These are phyloP conservation scores for Naganishia friedmannii DNA, from an alignment of 768 basidiomycete species.

Conservation along the genomic window DNA sequence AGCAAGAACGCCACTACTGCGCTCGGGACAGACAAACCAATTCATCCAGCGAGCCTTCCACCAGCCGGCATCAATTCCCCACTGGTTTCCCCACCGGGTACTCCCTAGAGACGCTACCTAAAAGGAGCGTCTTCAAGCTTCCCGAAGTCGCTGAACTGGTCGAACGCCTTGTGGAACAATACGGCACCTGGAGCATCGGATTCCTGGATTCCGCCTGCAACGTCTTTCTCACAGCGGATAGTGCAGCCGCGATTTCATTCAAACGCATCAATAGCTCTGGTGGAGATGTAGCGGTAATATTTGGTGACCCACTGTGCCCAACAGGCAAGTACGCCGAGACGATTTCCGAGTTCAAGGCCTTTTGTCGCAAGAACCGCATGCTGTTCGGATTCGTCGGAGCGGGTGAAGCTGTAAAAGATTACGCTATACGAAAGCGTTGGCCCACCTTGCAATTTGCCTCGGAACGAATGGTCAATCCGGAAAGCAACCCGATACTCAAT, in stretches of 20 bases:
- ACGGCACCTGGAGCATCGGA: not conserved
- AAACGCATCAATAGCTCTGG: not conserved
- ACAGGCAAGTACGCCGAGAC: not conserved
- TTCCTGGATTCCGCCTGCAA: not conserved
- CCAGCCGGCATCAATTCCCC: not conserved
- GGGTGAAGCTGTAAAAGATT: not conserved
- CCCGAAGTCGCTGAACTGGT: not conserved
- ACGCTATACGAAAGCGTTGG: not conserved
- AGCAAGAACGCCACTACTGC: not conserved
- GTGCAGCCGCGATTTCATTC: not conserved
- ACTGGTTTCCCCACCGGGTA: not conserved
- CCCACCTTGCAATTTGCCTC: not conserved
- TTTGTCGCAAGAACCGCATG: not conserved
- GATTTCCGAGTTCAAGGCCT: not conserved
- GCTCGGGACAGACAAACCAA: not conserved
- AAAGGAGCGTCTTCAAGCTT: not conserved
- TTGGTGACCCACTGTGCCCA: not conserved
- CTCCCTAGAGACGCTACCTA: not conserved
- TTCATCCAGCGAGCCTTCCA: not conserved
- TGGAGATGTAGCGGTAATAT: not conserved
- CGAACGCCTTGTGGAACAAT: not conserved
- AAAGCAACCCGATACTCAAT: conserved; percentile 1
- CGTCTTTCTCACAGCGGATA: not conserved
- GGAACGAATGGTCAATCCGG: not conserved
- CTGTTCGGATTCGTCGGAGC: not conserved